phyloP scores from a whole-genome alignment of 1,139 yeast species.

The Pichia sp. region DNA sequence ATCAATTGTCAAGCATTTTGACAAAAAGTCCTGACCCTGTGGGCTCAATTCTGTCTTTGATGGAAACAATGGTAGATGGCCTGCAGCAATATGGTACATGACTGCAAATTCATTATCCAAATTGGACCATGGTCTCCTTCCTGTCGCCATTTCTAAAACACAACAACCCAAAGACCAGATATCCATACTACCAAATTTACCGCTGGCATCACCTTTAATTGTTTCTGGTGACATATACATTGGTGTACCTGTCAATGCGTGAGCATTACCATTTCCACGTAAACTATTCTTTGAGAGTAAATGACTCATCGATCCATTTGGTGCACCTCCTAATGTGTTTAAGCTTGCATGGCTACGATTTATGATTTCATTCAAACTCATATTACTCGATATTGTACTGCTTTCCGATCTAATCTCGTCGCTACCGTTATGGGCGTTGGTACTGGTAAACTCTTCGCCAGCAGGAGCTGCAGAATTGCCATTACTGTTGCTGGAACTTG shows the following conservation, averaged over 20 bases:
- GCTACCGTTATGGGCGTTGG: not conserved
- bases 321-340: not conserved
- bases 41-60: slow-evolving; percentile 66
- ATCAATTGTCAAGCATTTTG: slow-evolving; percentile 74
- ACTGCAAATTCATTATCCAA: slow-evolving; percentile 97
- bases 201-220: slow-evolving; percentile 67
- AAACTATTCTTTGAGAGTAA: not conserved
- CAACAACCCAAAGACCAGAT: slow-evolving; percentile 84
- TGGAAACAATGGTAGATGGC: slow-evolving; percentile 85
- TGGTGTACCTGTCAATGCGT: slow-evolving; percentile 86
- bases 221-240: slow-evolving; percentile 98
- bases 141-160: slow-evolving; percentile 76
- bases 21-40: slow-evolving; percentile 62
- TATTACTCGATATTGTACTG: slow-evolving; percentile 5
- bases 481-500: not conserved
- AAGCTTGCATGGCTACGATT: not conserved
- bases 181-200: slow-evolving; percentile 69
- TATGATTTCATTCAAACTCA: slow-evolving; percentile 3
- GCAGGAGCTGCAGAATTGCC: not conserved
- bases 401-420: not conserved
- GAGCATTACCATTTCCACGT: slow-evolving; percentile 2
- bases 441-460: not conserved
- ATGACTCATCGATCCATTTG: not conserved
- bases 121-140: slow-evolving; percentile 82
- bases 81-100: slow-evolving; percentile 97